phyloP scores from a whole-genome alignment of 2,329 filamentous ascomycete species.

The Fusarium graminum region DNA sequence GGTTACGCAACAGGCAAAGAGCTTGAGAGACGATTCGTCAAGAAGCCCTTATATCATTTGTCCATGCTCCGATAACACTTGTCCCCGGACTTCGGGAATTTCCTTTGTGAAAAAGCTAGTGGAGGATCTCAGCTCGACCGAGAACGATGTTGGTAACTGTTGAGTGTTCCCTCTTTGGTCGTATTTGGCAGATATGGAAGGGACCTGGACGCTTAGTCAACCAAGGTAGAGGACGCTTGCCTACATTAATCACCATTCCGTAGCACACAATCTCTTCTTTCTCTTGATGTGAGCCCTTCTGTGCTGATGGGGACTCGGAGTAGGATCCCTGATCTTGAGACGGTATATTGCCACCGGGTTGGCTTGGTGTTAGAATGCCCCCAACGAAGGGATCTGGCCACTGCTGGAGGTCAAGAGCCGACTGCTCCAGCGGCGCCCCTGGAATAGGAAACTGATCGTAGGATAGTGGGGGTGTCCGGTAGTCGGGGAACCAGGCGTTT shows the following conservation, averaged over 20 bases:
- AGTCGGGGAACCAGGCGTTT: rapidly evolving
- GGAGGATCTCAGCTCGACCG: constrained; percentile 11
- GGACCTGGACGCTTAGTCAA: constrained; percentile 4
- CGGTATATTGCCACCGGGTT: background rate
- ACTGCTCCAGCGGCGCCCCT: rapidly evolving
- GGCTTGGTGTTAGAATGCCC: background rate
- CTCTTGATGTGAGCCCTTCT: rapidly evolving
- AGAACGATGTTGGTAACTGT: background rate
- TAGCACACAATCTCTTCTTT: constrained; percentile 14
- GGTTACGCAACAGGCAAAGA: constrained; percentile 1
- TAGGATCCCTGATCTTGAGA: background rate
- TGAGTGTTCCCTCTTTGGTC: background rate
- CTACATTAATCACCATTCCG: constrained; percentile 15
- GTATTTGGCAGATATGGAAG: constrained; percentile 5
- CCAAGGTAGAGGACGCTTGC: rapidly evolving
- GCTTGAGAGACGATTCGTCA: constrained; percentile 12
- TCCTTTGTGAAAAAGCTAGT: constrained; percentile 1
- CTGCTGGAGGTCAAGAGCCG: background rate
- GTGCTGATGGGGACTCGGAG: background rate
- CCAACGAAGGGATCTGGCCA: background rate
- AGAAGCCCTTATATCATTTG: constrained; percentile 36
- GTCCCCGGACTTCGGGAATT: background rate
- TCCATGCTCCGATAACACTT: constrained; percentile 8
- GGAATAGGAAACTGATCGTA: background rate
- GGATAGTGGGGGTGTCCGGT: no score